These are phyloP conservation scores for Fagopyrum esculentum DNA, from an alignment of 148 eudicot species.

Conservation along the genomic window DNA sequence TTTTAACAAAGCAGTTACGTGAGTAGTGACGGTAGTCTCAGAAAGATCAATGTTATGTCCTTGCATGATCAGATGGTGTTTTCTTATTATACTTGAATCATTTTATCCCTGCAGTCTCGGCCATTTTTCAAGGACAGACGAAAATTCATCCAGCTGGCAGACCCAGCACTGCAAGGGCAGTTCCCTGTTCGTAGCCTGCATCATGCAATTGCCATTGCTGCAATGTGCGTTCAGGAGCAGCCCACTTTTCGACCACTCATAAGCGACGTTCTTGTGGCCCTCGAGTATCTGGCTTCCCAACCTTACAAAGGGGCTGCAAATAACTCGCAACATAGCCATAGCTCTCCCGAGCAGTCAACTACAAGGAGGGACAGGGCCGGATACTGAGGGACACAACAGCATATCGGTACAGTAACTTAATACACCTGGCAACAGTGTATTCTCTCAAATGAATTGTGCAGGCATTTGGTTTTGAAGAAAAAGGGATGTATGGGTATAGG, in stretches of 20 bases:
- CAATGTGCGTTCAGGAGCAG: slow-evolving; percentile 71
- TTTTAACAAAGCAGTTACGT: too few relatives aligned
- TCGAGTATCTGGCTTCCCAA: slow-evolving; percentile 44
- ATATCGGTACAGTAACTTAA: too few relatives aligned
- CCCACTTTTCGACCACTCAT: slow-evolving; percentile 56
- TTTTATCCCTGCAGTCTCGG: slow-evolving; percentile 34
- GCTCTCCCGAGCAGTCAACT: slow-evolving; percentile 21
- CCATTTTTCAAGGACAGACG: slow-evolving; percentile 45
- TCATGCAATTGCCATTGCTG: slow-evolving; percentile 50
- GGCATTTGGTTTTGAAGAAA: too few relatives aligned
- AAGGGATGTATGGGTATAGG: too few relatives aligned
- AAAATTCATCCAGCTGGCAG: slow-evolving; percentile 41
- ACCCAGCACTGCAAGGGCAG: slow-evolving; percentile 45
- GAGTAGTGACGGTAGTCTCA: too few relatives aligned
- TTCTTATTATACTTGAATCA: too few relatives aligned
- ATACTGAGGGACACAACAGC: slow-evolving; percentile 2
- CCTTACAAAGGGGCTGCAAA: slow-evolving; percentile 24
- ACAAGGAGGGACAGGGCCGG: slow-evolving; percentile 23
- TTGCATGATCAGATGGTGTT: too few relatives aligned
- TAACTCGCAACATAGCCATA: slow-evolving; percentile 13
- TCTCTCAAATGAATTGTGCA: too few relatives aligned
- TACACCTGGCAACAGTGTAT: too few relatives aligned
- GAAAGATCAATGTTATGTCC: too few relatives aligned
- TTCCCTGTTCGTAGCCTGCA: slow-evolving; percentile 37
- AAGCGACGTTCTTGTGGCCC: slow-evolving; percentile 57